phyloP scores from a whole-genome alignment of 805 yeast species.

The Kazachstania bromeliacearum region DNA sequence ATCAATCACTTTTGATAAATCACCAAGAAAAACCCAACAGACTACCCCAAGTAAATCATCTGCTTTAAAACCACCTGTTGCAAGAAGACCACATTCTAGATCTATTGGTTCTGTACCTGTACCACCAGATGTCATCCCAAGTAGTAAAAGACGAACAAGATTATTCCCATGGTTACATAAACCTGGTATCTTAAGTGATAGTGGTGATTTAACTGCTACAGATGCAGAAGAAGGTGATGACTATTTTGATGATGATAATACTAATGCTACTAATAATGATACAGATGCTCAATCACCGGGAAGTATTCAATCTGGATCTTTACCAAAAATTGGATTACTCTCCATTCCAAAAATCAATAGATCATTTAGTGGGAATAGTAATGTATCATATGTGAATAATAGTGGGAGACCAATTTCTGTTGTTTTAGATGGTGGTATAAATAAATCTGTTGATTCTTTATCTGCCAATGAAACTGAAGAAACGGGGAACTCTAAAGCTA shows the following conservation, averaged over 20 bases:
- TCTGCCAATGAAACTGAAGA: conserved; percentile 5
- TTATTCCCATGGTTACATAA: conserved; percentile 26
- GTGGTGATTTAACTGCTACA: conserved; percentile 22
- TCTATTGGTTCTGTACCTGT: conserved; percentile 25
- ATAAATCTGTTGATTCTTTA: conserved; percentile 18
- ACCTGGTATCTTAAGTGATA: conserved; percentile 25
- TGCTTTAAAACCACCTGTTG: neutral
- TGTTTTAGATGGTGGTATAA: conserved; percentile 11
- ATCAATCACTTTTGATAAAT: neutral
- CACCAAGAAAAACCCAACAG: neutral
- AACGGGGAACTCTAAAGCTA: conserved; percentile 17
- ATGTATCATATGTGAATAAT: conserved; percentile 6
- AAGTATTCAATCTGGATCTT: conserved; percentile 10
- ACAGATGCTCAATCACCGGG: conserved; percentile 9
- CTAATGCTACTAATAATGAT: conserved; percentile 1
- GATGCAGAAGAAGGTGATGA: conserved; percentile 26
- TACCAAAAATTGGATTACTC: conserved; percentile 9
- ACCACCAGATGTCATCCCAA: conserved; percentile 27
- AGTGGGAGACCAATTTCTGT: conserved; percentile 17
- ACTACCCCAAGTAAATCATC: neutral
- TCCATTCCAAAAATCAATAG: conserved; percentile 14
- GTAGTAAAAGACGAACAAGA: conserved; percentile 19
- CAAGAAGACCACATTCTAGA: conserved; percentile 25
- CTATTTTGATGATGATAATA: conserved; percentile 15
- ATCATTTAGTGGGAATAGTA: conserved; percentile 18